These are phyloP conservation scores for Cladosporium sp. DNA, from an alignment of 2,329 filamentous ascomycete species.

Conservation along the genomic window DNA sequence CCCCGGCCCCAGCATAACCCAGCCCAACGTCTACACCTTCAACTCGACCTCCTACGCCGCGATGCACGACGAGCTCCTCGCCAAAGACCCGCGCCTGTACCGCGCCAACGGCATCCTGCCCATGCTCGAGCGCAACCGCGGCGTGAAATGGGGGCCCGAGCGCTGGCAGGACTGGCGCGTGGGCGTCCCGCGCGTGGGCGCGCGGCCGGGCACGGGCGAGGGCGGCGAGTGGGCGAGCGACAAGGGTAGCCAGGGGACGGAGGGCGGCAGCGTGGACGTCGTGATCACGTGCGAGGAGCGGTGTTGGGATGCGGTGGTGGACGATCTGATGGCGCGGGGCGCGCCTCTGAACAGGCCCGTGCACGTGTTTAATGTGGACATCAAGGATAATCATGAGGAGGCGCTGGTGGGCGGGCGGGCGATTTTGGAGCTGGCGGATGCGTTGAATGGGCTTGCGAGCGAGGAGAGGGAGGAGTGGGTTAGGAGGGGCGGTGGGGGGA, in stretches of 20 bases:
- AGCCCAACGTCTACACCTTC: conserved; percentile 97
- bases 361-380: conserved; percentile 97
- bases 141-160: conserved; percentile 91
- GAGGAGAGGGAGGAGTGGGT: conserved; percentile 76
- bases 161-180: conserved; percentile 97
- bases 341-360: conserved; percentile 85
- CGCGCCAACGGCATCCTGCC: conserved; percentile 86
- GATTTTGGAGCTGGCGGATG: conserved; percentile 84
- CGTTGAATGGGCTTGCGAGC: conserved; percentile 70
- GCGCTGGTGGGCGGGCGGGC: conserved; percentile 83
- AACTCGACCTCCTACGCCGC: conserved; percentile 92
- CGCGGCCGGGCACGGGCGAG: background rate
- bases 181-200: conserved; percentile 71
- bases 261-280: conserved; percentile 84
- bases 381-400: conserved; percentile 97
- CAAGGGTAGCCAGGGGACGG: conserved; percentile 71
- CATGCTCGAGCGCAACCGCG: conserved; percentile 89
- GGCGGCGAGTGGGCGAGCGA: conserved; percentile 53
- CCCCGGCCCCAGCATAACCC: conserved; percentile 81
- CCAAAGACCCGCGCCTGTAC: conserved; percentile 83
- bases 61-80: conserved; percentile 85
- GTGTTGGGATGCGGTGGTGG: conserved; percentile 96
- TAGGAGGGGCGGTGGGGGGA: conserved; percentile 34
- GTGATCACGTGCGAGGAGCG: conserved; percentile 97
- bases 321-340: conserved; percentile 82